phyloP scores from a whole-genome alignment of 306 rosid genomes.

The Canavalia ensiformis region DNA sequence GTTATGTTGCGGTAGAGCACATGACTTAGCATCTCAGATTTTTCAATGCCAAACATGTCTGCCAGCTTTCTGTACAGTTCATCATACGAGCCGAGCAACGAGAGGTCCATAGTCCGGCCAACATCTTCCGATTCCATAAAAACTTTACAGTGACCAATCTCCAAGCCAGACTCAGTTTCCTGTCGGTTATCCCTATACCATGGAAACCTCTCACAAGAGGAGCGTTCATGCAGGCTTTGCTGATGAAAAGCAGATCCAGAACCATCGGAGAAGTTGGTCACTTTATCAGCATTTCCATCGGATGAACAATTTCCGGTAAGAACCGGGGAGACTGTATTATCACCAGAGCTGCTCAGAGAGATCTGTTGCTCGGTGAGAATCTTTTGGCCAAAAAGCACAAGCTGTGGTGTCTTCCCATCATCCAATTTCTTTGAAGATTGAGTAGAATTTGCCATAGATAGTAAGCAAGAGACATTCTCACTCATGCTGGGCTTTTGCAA shows the following conservation, averaged over 20 bases:
- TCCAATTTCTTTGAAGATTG: conserved; percentile 61
- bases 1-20: conserved; percentile 69
- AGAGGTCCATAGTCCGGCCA: conserved; percentile 81
- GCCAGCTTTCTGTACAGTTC: conserved; percentile 70
- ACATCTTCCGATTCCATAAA: conserved; percentile 79
- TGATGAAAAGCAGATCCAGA: conserved; percentile 70
- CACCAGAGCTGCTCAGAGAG: conserved; percentile 72
- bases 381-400: conserved; percentile 81
- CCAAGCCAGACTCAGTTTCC: conserved; percentile 64
- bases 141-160: conserved; percentile 79
- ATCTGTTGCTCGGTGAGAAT: conserved; percentile 84
- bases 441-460: conserved; percentile 68
- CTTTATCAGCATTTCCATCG: conserved; percentile 72
- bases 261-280: conserved; percentile 57
- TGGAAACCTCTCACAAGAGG: conserved; percentile 64
- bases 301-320: conserved; percentile 69
- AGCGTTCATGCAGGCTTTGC: conserved; percentile 56
- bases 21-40: conserved; percentile 66
- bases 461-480: conserved; percentile 73
- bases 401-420: conserved; percentile 68
- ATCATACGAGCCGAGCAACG: conserved; percentile 69
- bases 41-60: conserved; percentile 80
- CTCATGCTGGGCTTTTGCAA: conserved; percentile 66
- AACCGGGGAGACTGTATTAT: conserved; percentile 72
- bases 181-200: conserved; percentile 62